A percentile compares a stretch with the other conserved stretches of the same genome.
Evolutionary conservation across 306 rosid species (phyloP).

Genomic region (Cicer chorassanicum): DNA sequence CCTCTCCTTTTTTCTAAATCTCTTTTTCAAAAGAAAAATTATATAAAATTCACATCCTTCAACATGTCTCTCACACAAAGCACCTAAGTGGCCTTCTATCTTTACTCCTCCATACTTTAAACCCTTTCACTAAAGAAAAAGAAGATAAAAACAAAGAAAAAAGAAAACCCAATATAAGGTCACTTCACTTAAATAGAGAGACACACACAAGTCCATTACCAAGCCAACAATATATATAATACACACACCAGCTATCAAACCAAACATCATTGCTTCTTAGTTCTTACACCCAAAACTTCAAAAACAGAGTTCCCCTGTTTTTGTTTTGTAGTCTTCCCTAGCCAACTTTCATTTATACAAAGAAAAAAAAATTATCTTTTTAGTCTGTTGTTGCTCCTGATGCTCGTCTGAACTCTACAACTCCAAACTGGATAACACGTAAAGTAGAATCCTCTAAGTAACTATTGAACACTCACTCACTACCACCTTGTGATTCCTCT

Average conservation of each 20-base stretch:
- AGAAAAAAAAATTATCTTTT: neutral
- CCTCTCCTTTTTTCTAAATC: slow-evolving; percentile 16
- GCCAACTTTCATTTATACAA: neutral
- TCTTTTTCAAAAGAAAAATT: slow-evolving; percentile 20
- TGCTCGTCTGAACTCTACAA: too few species aligned
- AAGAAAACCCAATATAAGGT: neutral
- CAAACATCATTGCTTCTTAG: neutral
- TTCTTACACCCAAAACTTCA: neutral
- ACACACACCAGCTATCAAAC: neutral
- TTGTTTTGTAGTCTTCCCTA: neutral
- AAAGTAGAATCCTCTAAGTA: neutral
- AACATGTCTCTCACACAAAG: slow-evolving; percentile 34
- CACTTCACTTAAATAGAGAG: slow-evolving; percentile 20
- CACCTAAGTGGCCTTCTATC: slow-evolving; percentile 35
- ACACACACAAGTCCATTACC: neutral
- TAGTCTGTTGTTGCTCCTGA: neutral
- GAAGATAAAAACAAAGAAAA: neutral
- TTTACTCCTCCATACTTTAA: slow-evolving; percentile 29
- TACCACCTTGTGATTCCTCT: neutral
- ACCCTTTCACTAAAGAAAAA: slow-evolving; percentile 22
- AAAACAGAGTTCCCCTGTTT: slow-evolving; percentile 38
- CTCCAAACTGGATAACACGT: too few species aligned
- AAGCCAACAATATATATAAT: slow-evolving; percentile 16
- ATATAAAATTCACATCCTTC: slow-evolving; percentile 33
- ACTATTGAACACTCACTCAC: neutral